Evolutionary conservation across 345 rosid species (phyloP), one percentile per base, ranked within the genome.

Genomic region (Dovyalis caffra): DNA sequence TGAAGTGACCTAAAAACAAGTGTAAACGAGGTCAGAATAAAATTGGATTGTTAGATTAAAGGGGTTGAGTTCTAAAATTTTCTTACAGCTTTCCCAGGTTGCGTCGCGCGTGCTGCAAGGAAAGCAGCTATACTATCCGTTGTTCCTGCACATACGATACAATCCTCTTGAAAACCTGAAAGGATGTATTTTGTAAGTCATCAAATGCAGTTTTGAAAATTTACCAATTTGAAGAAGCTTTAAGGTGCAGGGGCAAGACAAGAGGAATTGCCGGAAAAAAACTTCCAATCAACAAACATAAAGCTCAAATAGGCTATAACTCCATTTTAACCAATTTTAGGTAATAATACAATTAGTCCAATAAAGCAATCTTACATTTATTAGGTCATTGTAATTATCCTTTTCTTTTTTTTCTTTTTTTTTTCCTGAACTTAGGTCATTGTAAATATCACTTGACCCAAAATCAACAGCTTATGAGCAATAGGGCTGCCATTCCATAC

Each of bases 121-220:
- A 95, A 92, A 40, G 97, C 99, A 14, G 99, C 99, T 75, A 91
- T 90, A 75, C 97, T 92, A 84, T 95, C 99, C 18, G 97, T 92
- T 45, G 99, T 95, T 80, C 97, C 97, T 1, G 95, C 80, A 80
- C 97, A 95, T 14, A 90, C 89, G 66, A 84, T 74, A 68, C 97
- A 91, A 74, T 89, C 92, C 65, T 85, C 85, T 20, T 89, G 78
- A 75, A 95, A 91, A 72, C 99, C 99, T 95, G 90, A 76, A 77
- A 77, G 62, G 47, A 69, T 37, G 49, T 47, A 68, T 73, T 70
- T 37, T 51, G 15, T 25, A 62, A 58, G 56, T 21, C 34, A 35
- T 78, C 69, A 69, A 74, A 32, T 8, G 38, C 32, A 69, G 60
- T 47, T 57, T 51, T n/a, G 37, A 8, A 57, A 62, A 45, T 6